Percentiles rank a stretch among this genome's conserved stretches.
Evolutionary conservation across 2,329 filamentous ascomycete species (phyloP).

Genomic region (Lasiodiplodia hormozganensis): DNA sequence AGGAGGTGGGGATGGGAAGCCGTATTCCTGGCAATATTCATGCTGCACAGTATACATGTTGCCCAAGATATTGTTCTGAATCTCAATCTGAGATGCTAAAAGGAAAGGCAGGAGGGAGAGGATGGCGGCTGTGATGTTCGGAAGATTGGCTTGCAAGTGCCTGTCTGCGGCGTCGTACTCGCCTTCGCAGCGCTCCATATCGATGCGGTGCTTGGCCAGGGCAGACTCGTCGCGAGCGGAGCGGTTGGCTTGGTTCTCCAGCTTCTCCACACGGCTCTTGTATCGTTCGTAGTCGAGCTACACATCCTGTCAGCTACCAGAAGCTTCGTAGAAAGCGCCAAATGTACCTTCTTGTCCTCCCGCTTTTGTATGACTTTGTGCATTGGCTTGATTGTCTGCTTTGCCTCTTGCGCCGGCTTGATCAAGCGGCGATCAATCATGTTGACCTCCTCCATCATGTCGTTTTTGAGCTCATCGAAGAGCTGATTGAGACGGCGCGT

Average conservation of each 20-base stretch:
- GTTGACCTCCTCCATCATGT: slow-evolving; percentile 73
- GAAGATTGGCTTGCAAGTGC: slow-evolving; percentile 73
- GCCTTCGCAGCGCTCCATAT: slow-evolving; percentile 70
- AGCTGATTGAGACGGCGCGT: slow-evolving; percentile 69
- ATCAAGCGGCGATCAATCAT: slow-evolving; percentile 75
- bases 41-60: slow-evolving; percentile 80
- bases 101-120: slow-evolving; percentile 78
- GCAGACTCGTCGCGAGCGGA: slow-evolving; percentile 76
- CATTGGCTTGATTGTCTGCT: slow-evolving; percentile 72
- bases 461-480: slow-evolving; percentile 73
- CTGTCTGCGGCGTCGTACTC: slow-evolving; percentile 79
- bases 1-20: slow-evolving; percentile 74
- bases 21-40: slow-evolving; percentile 72
- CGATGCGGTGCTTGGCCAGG: slow-evolving; percentile 73
- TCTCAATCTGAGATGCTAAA: slow-evolving; percentile 72
- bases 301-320: slow-evolving; percentile 22
- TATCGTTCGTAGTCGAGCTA: slow-evolving; percentile 80
- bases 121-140: slow-evolving; percentile 72
- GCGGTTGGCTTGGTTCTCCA: slow-evolving; percentile 72
- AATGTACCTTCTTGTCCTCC: slow-evolving; percentile 72
- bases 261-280: slow-evolving; percentile 72
- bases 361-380: slow-evolving; percentile 86
- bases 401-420: slow-evolving; percentile 72
- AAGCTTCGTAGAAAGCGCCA: slow-evolving; percentile 30
- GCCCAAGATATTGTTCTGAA: slow-evolving; percentile 79